These are phyloP conservation scores for Volvox carteri DNA, from an alignment of 163 green algal genomes.

Conservation along the genomic window DNA sequence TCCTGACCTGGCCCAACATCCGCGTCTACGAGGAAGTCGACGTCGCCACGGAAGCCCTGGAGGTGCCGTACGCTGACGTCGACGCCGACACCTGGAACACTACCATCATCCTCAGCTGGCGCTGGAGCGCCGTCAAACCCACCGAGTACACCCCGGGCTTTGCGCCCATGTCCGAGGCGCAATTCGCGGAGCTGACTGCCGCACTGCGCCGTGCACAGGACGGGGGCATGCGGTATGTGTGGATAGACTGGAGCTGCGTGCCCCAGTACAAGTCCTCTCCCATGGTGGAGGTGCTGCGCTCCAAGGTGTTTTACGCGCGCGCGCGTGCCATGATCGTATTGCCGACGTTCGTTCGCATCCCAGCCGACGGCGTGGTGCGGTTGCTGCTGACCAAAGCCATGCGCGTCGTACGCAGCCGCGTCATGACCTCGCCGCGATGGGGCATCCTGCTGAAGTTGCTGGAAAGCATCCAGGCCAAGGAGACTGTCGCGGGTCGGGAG, in stretches of 20 bases:
- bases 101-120: conserved; percentile 38
- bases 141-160: not conserved
- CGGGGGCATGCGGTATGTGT: conserved; percentile 21
- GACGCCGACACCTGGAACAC: not conserved
- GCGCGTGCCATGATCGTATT: conserved; percentile 27
- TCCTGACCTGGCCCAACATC: conserved; percentile 37
- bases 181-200: conserved; percentile 21
- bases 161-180: conserved; percentile 32
- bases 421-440: not conserved
- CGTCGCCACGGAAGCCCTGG: not conserved
- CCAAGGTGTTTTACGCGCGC: conserved; percentile 53
- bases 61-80: conserved; percentile 19
- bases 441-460: not conserved
- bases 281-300: conserved; percentile 51
- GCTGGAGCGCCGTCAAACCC: conserved; percentile 39
- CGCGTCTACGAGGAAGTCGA: conserved; percentile 40
- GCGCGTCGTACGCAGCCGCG: not conserved
- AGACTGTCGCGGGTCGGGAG: not conserved
- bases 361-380: not conserved
- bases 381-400: conserved; percentile 30
- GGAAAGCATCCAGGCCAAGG: conserved; percentile 15
- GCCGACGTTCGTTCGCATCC: conserved; percentile 24
- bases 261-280: conserved; percentile 31
- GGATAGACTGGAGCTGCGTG: conserved; percentile 59
- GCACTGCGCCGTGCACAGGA: not conserved